These are phyloP conservation scores for Pneumocystis canis DNA, from an alignment of 1,139 yeast species.

Conservation along the genomic window DNA sequence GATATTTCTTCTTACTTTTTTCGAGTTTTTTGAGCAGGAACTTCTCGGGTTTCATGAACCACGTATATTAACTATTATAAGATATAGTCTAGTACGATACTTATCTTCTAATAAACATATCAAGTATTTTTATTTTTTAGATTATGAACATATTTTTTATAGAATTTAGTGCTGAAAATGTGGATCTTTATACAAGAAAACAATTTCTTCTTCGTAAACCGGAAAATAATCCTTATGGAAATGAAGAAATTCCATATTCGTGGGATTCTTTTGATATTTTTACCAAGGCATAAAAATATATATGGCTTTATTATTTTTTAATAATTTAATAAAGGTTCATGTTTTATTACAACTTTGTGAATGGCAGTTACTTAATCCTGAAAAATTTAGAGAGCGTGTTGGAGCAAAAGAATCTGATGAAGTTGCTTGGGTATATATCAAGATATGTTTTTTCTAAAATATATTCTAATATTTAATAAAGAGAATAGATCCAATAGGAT, in stretches of 20 bases:
- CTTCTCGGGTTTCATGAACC: background rate
- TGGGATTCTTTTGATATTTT: background rate
- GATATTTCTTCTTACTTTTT: background rate
- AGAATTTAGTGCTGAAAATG: background rate
- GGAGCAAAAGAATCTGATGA: conserved; percentile 15
- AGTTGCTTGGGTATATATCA: conserved; percentile 12
- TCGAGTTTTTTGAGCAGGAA: background rate
- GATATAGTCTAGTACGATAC: background rate
- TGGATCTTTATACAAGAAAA: conserved; percentile 4
- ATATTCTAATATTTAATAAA: conserved; percentile 3
- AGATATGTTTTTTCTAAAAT: background rate
- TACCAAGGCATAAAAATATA: background rate
- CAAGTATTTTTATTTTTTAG: background rate
- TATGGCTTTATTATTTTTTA: background rate
- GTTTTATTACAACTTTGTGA: conserved; percentile 14
- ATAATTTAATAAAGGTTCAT: conserved; percentile 5
- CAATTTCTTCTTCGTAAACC: conserved; percentile 4
- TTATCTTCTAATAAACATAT: conserved; percentile 2
- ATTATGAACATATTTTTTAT: background rate
- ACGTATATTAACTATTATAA: background rate
- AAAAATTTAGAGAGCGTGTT: conserved; percentile 16
- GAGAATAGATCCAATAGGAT: conserved; percentile 25
- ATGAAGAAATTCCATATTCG: background rate
- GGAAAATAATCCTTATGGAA: background rate
- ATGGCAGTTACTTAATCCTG: conserved; percentile 13